These are phyloP conservation scores for Talaromyces adpressus DNA, from an alignment of 495 filamentous ascomycete genomes.

Conservation along the genomic window DNA sequence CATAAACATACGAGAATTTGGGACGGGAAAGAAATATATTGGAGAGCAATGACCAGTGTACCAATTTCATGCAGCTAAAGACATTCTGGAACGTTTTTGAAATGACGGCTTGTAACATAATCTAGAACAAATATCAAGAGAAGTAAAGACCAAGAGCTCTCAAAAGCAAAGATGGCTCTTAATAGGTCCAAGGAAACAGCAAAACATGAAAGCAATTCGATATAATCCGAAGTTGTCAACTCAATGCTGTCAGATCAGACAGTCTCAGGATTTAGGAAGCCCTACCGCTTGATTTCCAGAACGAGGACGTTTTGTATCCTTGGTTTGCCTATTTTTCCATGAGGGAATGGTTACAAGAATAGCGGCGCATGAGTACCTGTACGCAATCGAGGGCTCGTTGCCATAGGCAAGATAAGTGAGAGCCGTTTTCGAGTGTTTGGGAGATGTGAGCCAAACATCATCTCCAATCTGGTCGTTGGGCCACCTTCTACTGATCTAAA, in stretches of 20 bases:
- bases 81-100: background rate
- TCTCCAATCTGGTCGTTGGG: background rate
- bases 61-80: background rate
- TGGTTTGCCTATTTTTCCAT: background rate
- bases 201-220: background rate
- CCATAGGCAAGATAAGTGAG: slow-evolving; percentile 17
- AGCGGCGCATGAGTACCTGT: slow-evolving; percentile 17
- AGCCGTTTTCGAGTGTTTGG: slow-evolving; percentile 16
- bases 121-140: background rate
- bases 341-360: slow-evolving; percentile 18
- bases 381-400: slow-evolving; percentile 11
- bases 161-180: background rate
- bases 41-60: background rate
- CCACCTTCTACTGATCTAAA: background rate
- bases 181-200: background rate
- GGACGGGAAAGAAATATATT: too few relatives aligned
- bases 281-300: too few relatives aligned
- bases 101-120: background rate
- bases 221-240: background rate
- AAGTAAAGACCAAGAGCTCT: background rate
- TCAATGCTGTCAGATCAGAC: background rate
- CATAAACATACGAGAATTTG: too few relatives aligned
- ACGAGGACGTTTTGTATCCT: background rate
- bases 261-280: too few relatives aligned
- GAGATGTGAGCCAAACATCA: slow-evolving; percentile 15